Conservation (phyloP, 1,284 basidiomycete genomes). For the Rhodotorula sp. region DNA sequence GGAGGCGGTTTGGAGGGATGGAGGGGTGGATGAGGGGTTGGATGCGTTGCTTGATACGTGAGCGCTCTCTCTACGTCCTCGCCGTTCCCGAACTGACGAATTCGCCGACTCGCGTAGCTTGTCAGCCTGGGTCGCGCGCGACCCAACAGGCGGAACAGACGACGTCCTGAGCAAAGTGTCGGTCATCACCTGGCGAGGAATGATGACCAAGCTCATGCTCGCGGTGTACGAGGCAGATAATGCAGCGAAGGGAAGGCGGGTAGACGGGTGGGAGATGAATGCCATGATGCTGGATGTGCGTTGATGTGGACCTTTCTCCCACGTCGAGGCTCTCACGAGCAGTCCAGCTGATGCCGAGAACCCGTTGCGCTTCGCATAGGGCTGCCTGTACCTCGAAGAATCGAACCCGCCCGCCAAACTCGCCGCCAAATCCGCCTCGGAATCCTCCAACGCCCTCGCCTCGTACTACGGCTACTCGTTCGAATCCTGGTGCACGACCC, state of each 20-base stretch:
- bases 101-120: constrained; percentile 57
- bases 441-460: constrained; percentile 19
- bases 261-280: constrained; percentile 79
- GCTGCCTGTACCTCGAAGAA: constrained; percentile 30
- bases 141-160: constrained; percentile 52
- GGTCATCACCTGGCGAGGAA: constrained; percentile 80
- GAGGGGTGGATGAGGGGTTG: constrained; percentile 53
- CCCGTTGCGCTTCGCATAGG: constrained; percentile 52
- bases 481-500: constrained; percentile 78
- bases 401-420: constrained; percentile 27
- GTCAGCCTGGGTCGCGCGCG: constrained; percentile 57
- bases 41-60: constrained; percentile 43
- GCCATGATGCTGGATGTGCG: constrained; percentile 68
- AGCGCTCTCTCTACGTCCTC: not conserved
- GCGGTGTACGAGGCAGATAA: constrained; percentile 44
- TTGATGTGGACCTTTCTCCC: constrained; percentile 56
- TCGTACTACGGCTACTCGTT: constrained; percentile 69
- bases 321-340: constrained; percentile 43
- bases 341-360: constrained; percentile 26
- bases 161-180: constrained; percentile 46
- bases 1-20: constrained; percentile 65
- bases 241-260: constrained; percentile 62
- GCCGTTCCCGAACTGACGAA: not conserved
- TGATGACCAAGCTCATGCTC: constrained; percentile 70
- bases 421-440: constrained; percentile 24